phyloP scores from a whole-genome alignment of 495 filamentous ascomycete species.

The Xylaria grammica region DNA sequence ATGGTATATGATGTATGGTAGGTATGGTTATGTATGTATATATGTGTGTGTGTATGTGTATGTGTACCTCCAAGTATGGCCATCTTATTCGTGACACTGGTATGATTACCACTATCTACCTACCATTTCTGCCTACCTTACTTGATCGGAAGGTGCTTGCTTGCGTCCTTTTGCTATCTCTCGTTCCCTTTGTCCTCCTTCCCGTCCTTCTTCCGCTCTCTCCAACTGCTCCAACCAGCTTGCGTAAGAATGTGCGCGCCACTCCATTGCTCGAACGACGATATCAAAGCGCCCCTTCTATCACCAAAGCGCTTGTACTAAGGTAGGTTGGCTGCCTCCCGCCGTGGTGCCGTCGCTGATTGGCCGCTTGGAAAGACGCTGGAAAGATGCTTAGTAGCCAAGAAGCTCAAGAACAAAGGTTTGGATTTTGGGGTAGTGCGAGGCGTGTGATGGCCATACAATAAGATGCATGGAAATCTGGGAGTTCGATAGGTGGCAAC shows the following conservation, averaged over 20 bases:
- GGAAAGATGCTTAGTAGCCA: background rate
- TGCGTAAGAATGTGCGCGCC: background rate
- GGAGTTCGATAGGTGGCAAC: background rate
- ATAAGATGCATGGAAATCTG: conserved; percentile 9
- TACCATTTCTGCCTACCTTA: too few species aligned
- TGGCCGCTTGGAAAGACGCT: background rate
- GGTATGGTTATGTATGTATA: too few species aligned
- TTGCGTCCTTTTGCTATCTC: background rate
- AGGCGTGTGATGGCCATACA: background rate
- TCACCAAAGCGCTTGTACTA: too few species aligned
- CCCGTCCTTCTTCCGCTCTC: background rate
- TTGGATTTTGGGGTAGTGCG: conserved; percentile 12
- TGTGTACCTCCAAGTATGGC: too few species aligned
- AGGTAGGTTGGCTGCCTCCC: conserved; percentile 16
- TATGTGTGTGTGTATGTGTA: too few species aligned
- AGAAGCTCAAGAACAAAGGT: conserved; percentile 4
- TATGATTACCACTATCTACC: too few species aligned
- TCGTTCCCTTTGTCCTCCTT: background rate
- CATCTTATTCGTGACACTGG: too few species aligned
- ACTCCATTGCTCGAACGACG: background rate
- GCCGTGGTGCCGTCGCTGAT: conserved; percentile 1
- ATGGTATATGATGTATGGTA: too few species aligned
- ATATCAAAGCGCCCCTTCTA: background rate
- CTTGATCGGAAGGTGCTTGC: background rate
- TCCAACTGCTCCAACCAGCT: background rate